Base-by-base conservation (phyloP, 306 rosid species). In the Cucurbita pepo region DNA sequence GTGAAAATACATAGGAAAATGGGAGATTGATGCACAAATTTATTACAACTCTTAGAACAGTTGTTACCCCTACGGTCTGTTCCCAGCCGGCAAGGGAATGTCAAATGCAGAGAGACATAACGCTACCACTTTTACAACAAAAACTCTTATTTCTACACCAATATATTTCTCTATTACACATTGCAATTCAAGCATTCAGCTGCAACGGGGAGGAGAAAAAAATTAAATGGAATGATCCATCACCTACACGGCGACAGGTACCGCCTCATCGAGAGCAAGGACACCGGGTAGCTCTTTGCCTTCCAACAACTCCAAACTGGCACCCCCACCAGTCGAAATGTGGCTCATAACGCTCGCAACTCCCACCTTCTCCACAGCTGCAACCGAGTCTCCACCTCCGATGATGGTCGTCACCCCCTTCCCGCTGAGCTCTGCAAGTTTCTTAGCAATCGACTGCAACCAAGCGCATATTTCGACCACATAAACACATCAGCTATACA, bases 241-340 rank as follows among this genome's bases (percentile, higher is more conserved):
- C 51, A 10, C 57, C 57, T 60, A 74, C 59, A 61, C 77, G 14
- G 77, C 36, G 4, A 59, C 59, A 1, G 69, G 59, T 45, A 50
- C n/a, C n/a, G 99, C 99, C 73, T 95, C 97, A 1, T 95, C 90
- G 0, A 95, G 99, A 55, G 99, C 99, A n/a, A 86, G 92, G 56
- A 95, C 99, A 57, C 99, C 99, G 0, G 99, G 99, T 74, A 95
- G 99, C 79, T 86, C 82, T 84, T 95, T 95, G 84, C 99, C 99
- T 86, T 95, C 99, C 92, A 95, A 80, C 79, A 95, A 58, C 87
- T 95, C 99, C 88, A 95, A 86, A 81, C 99, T 95, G 43, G 99
- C 99, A 83, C 99, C 99, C 72, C 99, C 99, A 34, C 99, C 99
- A 0, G 99, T 95, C 40, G 99, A 95, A 50, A 95, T 95, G 91